Base-by-base conservation (phyloP, 352 stramenopile genomes). In the Phytopythium oedochilum region DNA sequence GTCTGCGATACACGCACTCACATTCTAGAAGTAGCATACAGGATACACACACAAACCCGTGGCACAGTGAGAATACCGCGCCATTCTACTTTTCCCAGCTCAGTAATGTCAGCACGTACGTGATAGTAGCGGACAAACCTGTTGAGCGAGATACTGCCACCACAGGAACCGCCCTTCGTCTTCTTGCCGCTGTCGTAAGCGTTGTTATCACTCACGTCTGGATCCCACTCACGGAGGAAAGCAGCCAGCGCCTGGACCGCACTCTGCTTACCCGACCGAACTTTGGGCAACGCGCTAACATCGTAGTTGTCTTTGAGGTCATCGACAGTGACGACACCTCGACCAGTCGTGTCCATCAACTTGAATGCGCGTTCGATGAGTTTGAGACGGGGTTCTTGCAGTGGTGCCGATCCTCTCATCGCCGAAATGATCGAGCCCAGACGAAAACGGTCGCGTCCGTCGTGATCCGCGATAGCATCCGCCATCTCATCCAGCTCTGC, bases 61-160 rank as follows among this genome's bases (percentile, higher is more conserved):
- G 8, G 63, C n/a, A 49, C 18, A 36, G 14, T 55, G 8, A 40
- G 25, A 55, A 38, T 46, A 54, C 23, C 34, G 20, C 36, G 20
- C 8, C 5, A 5, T 31, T 20, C 50, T 39, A 22, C 11, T 4
- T 6, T 0, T 17, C 25, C 3, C n/a, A 40, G 18, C 20, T 4
- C 17, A 23, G 60, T 20, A 34, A 22, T 45, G 28, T 5, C 14
- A 14, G 15, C 22, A 29, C 73, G 40, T 71, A 88, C 78, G 60
- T 80, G 70, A 63, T 97, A 96, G 59, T 96, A 96, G 26, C 79
- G 61, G 1, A 73, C 34, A 28, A 96, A 97, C 20, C 78, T 71
- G 4, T 78, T 61, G 12, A 73, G 59, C 0, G 81, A 74, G 36
- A 96, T 80, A 1, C 39, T 61, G 31, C 64, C 70, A 20, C 70